Base-by-base conservation (phyloP, 805 yeast genomes). In the Candida montana region DNA sequence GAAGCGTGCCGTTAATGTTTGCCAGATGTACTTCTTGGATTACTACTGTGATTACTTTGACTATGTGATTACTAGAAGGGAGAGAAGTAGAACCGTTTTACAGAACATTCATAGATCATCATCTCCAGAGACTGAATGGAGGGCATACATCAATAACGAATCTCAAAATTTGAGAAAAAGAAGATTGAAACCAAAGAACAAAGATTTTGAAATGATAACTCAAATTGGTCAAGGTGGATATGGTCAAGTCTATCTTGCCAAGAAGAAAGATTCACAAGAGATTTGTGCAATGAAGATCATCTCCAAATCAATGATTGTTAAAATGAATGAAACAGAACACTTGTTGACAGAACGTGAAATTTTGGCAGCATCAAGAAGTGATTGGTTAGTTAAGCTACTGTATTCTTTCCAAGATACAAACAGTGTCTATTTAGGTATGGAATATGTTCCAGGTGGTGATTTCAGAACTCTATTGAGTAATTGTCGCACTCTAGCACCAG, bases 211-310 rank as follows among this genome's bases (percentile, higher is more conserved):
- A 59, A 86, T 91, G 71, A 83, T 93, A 51, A 93, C 99, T 1
- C 99, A 93, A 67, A 97, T 93, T 26, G 99, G 99, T 12, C 99
- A 93, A 68, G 99, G 99, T 58, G 99, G 99, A 3, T 93, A 93
- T 59, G 99, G 99, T 19, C 97, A 93, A 65, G 99, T 93, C n/a
- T 93, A 87, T 55, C 68, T 93, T 48, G 97, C 99, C 1, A 77
- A 90, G 51, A 93, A 93, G 70, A 82, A 81, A 51, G 99, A 93
- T 57, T 89, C 98, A 1, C 79, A 81, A 49, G 99, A 93, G 64
- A 83, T 93, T 35, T 91, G 96, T 64, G 99, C 99, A 2, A 71
- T 93, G 54, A 93, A 93, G 62, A 86, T 93, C 12, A 72, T 93
- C 57, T 90, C 88, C 62, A 93, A 93, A 63, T 83, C 83, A 55